Base-by-base conservation (phyloP, 306 rosid species). In the Astragalus membranaceus region DNA sequence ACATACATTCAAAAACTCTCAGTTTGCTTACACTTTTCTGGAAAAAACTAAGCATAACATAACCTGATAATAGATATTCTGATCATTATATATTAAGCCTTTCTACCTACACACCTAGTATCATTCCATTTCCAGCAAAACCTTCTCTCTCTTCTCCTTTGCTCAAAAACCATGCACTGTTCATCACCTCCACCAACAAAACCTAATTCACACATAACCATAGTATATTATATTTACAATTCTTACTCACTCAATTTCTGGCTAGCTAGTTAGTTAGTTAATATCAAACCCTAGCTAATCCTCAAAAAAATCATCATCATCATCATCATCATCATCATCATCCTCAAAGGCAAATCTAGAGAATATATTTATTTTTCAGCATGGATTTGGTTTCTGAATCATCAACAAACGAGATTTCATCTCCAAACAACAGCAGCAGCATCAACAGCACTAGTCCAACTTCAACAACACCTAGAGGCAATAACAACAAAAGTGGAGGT, bases 351-450 rank as follows among this genome's bases (percentile, higher is more conserved):
- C 23, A 20, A 20, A 20, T 20, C 23, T 20, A 20, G 23, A 20
- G 23, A 20, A 20, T 20, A 20, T 20, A 20, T 20, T 20, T 20
- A 20, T 20, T 20, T 20, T 20, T 1, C 30, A 26, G 30, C 30
- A 83, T 88, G 91, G 91, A 88, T 77, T 79, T 83, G 69, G 81
- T 85, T 43, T 80, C 96, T n/a, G 62, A 78, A 41, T 53, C 88
- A 26, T 26, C 30, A 17, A 53, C 69, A 64, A 66, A 44, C 56
- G 11, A 39, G 44, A 39, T 39, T 8, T 6, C 44, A 7, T 39
- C 11, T 39, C 44, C 11, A 8, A 39, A 10, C 10, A 8, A 39
- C 8, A 35, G 39, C 2, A 35, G 39, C 7, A 35, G 6, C 46
- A 52, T n/a, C 36, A n/a, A 10, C 50, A 35, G 37, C 4, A 60